Evolutionary conservation across 2,329 filamentous ascomycete species (phyloP).

Genomic region (Colletotrichum brevisporum): DNA sequence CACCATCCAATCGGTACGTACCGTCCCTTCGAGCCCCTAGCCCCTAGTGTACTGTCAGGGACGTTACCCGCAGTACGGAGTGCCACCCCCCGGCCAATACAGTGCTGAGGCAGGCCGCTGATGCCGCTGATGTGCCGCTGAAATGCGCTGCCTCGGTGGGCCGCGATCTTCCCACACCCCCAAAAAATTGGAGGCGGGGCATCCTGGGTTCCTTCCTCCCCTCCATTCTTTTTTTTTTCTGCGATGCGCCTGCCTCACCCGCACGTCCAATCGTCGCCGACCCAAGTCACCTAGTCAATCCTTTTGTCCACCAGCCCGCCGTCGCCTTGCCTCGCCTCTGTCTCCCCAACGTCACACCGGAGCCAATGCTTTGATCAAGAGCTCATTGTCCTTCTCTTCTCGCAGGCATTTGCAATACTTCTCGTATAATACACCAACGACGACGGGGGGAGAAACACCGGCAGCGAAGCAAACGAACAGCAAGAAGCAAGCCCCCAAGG

Average conservation of each 20-base stretch:
- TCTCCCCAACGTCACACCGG: not conserved
- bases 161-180: not conserved
- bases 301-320: not conserved
- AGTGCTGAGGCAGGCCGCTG: too few species aligned
- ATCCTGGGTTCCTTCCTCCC: slow-evolving; percentile 4
- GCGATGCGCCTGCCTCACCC: slow-evolving; percentile 21
- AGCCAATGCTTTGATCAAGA: slow-evolving; percentile 12
- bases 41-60: too few species aligned
- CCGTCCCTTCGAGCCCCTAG: too few species aligned
- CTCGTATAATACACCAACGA: not conserved
- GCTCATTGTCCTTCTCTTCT: not conserved
- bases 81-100: too few species aligned
- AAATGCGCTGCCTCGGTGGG: not conserved
- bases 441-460: too few species aligned
- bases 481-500: not conserved
- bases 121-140: slow-evolving; percentile 18
- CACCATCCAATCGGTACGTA: too few species aligned
- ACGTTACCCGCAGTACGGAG: too few species aligned
- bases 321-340: not conserved
- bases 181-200: slow-evolving; percentile 29
- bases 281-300: slow-evolving; percentile 33
- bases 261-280: slow-evolving; percentile 41
- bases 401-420: slow-evolving; percentile 7
- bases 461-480: too few species aligned
- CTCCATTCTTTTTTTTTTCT: slow-evolving; percentile 11